Base-by-base conservation (phyloP, 1,284 basidiomycete species). In the Trichosporon sp. region DNA sequence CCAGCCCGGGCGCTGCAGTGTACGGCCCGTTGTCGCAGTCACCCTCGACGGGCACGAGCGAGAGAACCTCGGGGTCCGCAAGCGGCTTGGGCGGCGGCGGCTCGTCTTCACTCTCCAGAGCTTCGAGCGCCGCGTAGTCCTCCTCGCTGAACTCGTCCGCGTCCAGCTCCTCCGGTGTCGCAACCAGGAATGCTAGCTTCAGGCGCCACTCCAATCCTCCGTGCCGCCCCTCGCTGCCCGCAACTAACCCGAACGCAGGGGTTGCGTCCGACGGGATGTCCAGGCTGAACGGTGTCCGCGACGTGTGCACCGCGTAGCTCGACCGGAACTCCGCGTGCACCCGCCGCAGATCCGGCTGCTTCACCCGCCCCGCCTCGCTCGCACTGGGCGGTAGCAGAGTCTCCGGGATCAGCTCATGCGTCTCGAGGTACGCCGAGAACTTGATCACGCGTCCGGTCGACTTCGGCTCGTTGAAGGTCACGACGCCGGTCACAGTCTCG, bases 211-310 rank as follows among this genome's bases (percentile, higher is more conserved):
- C 93, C 93, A 12, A 93, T 92, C 25, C 58, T 31, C 72, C 65
- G 9, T 70, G 69, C 15, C 56, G 47, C 70, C 68, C 21, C 1
- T 76, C 74, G 21, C 75, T 89, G 83, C 77, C 89, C 82, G 83
- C 81, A 3, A 74, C 75, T 13, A 86, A 78, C 0, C 77, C 73
- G 80, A 96, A 96, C 0, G 89, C 90, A 0, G 94, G 94, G 66
- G 91, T 91, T 0, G 90, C 92, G 72, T 95, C 93, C 1, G 89
- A 89, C 0, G 94, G 94, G 68, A 97, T 95, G 77, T 94, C 92
- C 2, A 97, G 87, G 6, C 90, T 86, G 82, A 96, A 96, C 0
- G 91, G 89, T 44, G 91, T 89, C 32, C 93, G 89, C 1, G 89
- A 84, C 0, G 89, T 89, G 62, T 90, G 88, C 9, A 89, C 82